phyloP scores from a whole-genome alignment of 345 rosid species.

The Eucalyptus erythrocorys region DNA sequence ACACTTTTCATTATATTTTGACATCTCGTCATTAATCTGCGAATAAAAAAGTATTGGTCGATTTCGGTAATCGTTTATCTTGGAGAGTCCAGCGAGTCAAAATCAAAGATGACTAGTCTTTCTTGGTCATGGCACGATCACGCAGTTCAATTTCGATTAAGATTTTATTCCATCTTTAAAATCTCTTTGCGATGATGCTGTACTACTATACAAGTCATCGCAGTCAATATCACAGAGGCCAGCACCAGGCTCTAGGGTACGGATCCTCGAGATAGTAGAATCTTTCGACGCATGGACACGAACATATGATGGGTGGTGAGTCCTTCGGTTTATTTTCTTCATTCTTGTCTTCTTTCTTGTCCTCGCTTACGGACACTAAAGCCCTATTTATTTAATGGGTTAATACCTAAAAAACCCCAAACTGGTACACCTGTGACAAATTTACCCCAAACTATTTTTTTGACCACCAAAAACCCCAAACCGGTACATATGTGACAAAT shows the following conservation, averaged over 20 bases:
- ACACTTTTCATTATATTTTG: background rate
- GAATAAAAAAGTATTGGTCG: background rate
- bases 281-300: background rate
- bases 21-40: background rate
- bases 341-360: rapidly evolving
- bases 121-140: background rate
- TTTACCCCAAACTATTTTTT: too few relatives aligned
- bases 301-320: background rate
- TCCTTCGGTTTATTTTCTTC: background rate
- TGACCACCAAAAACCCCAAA: too few relatives aligned
- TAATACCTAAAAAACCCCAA: too few relatives aligned
- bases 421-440: too few relatives aligned
- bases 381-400: too few relatives aligned
- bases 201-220: background rate
- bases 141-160: background rate
- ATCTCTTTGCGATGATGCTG: background rate
- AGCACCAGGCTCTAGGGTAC: background rate
- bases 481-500: too few relatives aligned
- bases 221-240: background rate
- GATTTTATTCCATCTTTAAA: background rate
- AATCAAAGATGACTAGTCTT: background rate
- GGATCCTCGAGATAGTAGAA: background rate
- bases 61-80: background rate
- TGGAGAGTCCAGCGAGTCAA: background rate
- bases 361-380: background rate